Conservation (phyloP, 176 grass and related monocot genomes). For the Hordeum vulgare region DNA sequence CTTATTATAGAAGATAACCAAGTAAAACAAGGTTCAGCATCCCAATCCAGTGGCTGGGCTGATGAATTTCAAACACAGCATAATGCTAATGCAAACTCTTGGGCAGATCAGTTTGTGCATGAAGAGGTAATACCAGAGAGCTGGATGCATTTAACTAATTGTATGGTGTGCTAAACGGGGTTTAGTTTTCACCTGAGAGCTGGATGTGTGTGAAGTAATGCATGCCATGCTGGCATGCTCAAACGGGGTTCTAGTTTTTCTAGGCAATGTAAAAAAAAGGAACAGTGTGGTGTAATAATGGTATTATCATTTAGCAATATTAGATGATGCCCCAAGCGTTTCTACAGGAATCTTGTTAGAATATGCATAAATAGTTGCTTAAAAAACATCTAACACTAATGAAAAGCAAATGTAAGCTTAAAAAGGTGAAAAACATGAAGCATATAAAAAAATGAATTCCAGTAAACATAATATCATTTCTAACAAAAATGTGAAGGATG, state of each 20-base stretch:
- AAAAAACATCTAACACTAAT: too few species aligned
- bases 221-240: background rate
- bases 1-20: slow-evolving; percentile 98
- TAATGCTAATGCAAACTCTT: slow-evolving; percentile 70
- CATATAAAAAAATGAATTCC: too few species aligned
- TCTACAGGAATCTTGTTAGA: too few species aligned
- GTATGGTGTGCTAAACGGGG: background rate
- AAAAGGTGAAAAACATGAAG: too few species aligned
- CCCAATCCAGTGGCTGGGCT: slow-evolving; percentile 74
- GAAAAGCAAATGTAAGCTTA: too few species aligned
- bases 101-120: slow-evolving; percentile 84
- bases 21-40: slow-evolving; percentile 82
- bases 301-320: slow-evolving; percentile 6
- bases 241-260: slow-evolving; percentile 12
- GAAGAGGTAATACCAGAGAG: slow-evolving; percentile 63
- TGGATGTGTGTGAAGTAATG: slow-evolving; percentile 8
- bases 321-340: too few species aligned
- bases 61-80: slow-evolving; percentile 89
- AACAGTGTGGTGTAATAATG: background rate
- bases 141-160: slow-evolving; percentile 17
- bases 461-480: too few species aligned
- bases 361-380: too few species aligned
- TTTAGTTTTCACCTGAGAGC: background rate
- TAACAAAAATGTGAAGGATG: too few species aligned
- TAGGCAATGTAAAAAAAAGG: background rate